Percentiles rank a stretch among this genome's conserved stretches.
Conservation (phyloP, 2,329 filamentous ascomycete species). For the Trichothecium roseum region DNA sequence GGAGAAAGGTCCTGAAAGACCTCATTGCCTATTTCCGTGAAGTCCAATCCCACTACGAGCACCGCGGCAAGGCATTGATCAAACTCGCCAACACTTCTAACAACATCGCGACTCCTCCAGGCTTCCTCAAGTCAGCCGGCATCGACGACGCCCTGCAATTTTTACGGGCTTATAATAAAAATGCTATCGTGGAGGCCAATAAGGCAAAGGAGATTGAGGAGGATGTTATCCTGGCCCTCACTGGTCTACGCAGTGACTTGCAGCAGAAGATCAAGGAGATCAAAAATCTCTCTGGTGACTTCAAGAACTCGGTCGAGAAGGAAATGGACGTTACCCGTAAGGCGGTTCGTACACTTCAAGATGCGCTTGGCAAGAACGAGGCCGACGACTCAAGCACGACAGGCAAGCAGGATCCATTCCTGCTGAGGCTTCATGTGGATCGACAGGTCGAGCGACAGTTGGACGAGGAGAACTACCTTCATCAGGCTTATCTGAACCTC, state of each 20-base stretch:
- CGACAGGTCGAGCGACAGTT: conserved; percentile 86
- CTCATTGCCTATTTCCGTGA: conserved; percentile 91
- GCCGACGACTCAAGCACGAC: conserved; percentile 61
- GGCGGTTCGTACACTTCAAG: conserved; percentile 71
- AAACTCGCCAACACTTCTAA: conserved; percentile 79
- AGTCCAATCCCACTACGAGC: conserved; percentile 80
- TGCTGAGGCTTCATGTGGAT: conserved; percentile 77
- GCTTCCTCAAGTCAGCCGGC: conserved; percentile 73
- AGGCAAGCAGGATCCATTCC: conserved; percentile 86
- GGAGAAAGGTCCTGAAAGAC: conserved; percentile 92
- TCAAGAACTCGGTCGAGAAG: conserved; percentile 93
- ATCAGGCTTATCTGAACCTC: conserved; percentile 89
- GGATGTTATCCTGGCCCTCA: conserved; percentile 82
- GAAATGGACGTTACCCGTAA: conserved; percentile 80
- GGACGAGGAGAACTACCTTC: conserved; percentile 94
- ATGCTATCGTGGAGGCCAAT: conserved; percentile 66
- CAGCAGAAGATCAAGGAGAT: conserved; percentile 98
- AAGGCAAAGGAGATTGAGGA: conserved; percentile 86
- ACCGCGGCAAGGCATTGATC: conserved; percentile 67
- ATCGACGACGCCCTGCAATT: conserved; percentile 78
- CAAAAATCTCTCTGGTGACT: conserved; percentile 84
- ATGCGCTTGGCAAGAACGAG: conserved; percentile 70
- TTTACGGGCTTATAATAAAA: conserved; percentile 72
- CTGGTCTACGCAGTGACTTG: conserved; percentile 76
- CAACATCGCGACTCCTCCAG: conserved; percentile 63